Evolutionary conservation across 768 basidiomycete species (phyloP), one percentile per base, ranked within the genome.

Genomic region (Tephrocybe sp.): DNA sequence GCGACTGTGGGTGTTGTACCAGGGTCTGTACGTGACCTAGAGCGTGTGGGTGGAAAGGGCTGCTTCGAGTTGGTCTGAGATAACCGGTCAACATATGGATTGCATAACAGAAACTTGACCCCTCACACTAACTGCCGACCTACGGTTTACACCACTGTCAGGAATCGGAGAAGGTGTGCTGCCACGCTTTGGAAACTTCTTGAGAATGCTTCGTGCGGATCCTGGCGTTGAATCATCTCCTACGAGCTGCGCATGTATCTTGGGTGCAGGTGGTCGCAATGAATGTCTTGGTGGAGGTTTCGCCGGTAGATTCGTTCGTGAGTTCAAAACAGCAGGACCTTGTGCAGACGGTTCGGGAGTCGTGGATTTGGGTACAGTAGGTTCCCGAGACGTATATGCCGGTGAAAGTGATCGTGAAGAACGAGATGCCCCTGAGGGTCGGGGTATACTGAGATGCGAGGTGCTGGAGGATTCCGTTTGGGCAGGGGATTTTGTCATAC

Each of bases 401-500:
- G 57, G 55, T 34, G 62, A 58, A 15, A 53, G 25, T 10, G 60
- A 55, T n/a, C 53, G 42, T 14, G 54, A 53, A 39, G 55, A 45
- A 23, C 54, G 48, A 8, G 28, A 42, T 3, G 25, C 21, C 10
- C 43, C 49, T 21, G 51, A 53, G 2, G 32, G 45, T 21, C 44
- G 51, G 26, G 51, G 51, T 39, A 51, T 44, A 5, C 39, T 52
- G 23, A 59, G 50, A 37, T 50, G 51, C 28, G 47, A 48, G 49
- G 37, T 25, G 32, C 40, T 45, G 14, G 51, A 42, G 9, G 58
- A 26, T 10, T 56, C 52, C 53, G 51, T 48, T 50, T 67, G 67
- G 34, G 72, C 72, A 1, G 81, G 79, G 12, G 75, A 69, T 45
- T 76, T 71, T 2, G 88, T 90, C 88, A 90, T 90, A 40, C 81